These are phyloP conservation scores for Alternaria infectoria DNA, from an alignment of 2,329 filamentous ascomycete genomes.

Conservation along the genomic window DNA sequence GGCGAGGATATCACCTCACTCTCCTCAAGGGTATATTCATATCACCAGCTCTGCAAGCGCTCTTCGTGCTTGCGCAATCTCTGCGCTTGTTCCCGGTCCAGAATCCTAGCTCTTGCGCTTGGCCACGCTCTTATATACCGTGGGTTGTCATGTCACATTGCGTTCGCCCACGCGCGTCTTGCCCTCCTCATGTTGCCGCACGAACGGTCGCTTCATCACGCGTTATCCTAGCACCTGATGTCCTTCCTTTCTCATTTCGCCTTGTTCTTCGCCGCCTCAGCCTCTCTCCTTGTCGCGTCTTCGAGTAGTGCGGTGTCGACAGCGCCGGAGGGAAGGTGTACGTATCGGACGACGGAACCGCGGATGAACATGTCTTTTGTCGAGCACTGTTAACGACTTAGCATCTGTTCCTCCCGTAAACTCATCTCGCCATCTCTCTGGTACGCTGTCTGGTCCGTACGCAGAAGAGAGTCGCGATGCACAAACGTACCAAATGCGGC, in stretches of 20 bases:
- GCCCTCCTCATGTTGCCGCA: neutral
- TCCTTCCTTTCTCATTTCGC: constrained; percentile 34
- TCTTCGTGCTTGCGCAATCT: neutral
- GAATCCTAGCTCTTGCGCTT: neutral
- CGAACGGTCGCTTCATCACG: neutral
- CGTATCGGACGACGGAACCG: constrained; percentile 90
- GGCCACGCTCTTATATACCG: neutral
- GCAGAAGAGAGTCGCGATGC: neutral
- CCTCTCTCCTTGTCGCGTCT: constrained; percentile 69
- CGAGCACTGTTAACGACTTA: constrained; percentile 60
- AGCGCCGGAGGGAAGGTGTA: constrained; percentile 80
- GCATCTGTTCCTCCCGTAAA: neutral
- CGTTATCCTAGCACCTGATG: neutral
- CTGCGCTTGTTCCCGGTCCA: neutral
- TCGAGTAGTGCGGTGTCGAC: constrained; percentile 88
- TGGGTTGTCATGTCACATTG: neutral
- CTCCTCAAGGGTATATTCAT: neutral
- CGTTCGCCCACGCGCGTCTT: neutral
- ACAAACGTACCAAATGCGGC: constrained; percentile 75
- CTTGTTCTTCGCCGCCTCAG: constrained; percentile 46
- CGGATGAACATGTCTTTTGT: constrained; percentile 97
- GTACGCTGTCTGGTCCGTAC: neutral
- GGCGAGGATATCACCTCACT: neutral
- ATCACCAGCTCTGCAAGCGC: neutral
- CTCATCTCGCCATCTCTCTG: neutral